phyloP scores from a whole-genome alignment of 768 basidiomycete genomes.

The Xerocomus potaroensis region DNA sequence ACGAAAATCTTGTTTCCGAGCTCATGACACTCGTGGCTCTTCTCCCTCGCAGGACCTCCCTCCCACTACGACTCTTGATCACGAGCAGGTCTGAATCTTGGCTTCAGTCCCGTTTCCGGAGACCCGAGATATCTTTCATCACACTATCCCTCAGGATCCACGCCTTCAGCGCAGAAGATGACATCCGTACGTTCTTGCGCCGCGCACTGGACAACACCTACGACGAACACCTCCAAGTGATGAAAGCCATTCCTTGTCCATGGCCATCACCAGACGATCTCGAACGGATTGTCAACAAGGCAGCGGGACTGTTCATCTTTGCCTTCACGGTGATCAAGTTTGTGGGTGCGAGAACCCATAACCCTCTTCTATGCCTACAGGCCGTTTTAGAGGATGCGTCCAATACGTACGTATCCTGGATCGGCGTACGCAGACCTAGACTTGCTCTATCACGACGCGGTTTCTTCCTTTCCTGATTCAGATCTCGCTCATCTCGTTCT shows the following conservation, averaged over 20 bases:
- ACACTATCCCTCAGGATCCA: conserved; percentile 16
- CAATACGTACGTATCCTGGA: too few relatives aligned
- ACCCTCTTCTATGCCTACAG: conserved; percentile 15
- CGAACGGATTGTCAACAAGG: conserved; percentile 15
- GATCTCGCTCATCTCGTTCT: conserved; percentile 16
- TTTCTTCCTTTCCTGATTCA: conserved; percentile 13
- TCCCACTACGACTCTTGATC: conserved; percentile 23
- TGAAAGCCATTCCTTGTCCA: conserved; percentile 11
- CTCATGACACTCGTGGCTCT: conserved; percentile 22
- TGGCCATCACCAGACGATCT: conserved; percentile 25
- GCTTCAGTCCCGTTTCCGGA: conserved; percentile 16
- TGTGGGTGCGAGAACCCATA: conserved; percentile 17
- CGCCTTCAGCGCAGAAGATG: conserved; percentile 17
- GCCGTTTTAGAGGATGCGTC: conserved; percentile 9
- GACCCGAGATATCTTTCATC: conserved; percentile 8
- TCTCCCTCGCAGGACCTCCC: conserved; percentile 3
- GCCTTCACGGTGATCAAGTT: conserved; percentile 26
- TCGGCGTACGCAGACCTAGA: conserved; percentile 15
- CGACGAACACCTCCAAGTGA: conserved; percentile 9
- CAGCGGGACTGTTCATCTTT: conserved; percentile 26
- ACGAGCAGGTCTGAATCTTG: conserved; percentile 18
- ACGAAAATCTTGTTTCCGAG: too few relatives aligned
- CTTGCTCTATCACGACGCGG: conserved; percentile 12
- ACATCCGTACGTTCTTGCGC: conserved; percentile 21
- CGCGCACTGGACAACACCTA: conserved; percentile 13